phyloP scores from a whole-genome alignment of 2,329 filamentous ascomycete species.

The Berkeleyomyces rouxiae region DNA sequence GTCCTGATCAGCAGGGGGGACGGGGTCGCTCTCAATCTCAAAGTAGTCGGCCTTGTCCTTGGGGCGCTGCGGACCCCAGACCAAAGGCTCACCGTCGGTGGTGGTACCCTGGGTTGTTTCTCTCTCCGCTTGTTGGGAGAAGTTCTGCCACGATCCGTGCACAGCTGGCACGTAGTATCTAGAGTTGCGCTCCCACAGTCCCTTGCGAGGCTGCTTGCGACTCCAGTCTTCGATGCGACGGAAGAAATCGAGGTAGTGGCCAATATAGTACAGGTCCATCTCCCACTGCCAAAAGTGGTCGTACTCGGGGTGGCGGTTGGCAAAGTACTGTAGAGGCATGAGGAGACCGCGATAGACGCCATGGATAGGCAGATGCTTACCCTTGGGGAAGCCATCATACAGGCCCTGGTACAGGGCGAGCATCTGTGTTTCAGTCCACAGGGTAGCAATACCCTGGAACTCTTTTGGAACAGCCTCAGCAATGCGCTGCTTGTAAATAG shows the following conservation, averaged over 20 bases:
- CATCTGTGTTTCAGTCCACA: conserved; percentile 95
- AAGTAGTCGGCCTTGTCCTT: conserved; percentile 53
- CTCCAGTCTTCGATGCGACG: conserved; percentile 54
- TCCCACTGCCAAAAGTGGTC: conserved; percentile 93
- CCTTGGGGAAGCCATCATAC: conserved; percentile 53
- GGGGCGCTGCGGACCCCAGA: conserved; percentile 75
- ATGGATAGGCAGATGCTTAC: conserved; percentile 60
- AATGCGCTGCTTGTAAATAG: conserved; percentile 50
- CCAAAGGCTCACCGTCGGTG: conserved; percentile 31
- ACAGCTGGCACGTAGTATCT: conserved; percentile 63
- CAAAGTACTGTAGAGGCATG: conserved; percentile 92
- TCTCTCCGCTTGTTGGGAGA: conserved; percentile 26
- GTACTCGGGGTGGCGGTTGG: conserved; percentile 73
- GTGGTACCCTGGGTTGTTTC: conserved; percentile 16
- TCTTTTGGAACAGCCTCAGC: conserved; percentile 59
- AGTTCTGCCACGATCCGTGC: conserved; percentile 67
- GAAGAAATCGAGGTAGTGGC: conserved; percentile 66
- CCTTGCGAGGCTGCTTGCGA: conserved; percentile 56
- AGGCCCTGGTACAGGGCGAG: conserved; percentile 74
- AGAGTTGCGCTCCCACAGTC: conserved; percentile 64
- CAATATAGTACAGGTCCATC: conserved; percentile 81
- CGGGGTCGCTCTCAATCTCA: conserved; percentile 53
- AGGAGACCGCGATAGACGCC: conserved; percentile 84
- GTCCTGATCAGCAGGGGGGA: conserved; percentile 50
- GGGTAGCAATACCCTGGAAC: conserved; percentile 71